Evolutionary conservation across 1,139 yeast species (phyloP).

Genomic region (Kurtzmaniella quercitrusa): DNA sequence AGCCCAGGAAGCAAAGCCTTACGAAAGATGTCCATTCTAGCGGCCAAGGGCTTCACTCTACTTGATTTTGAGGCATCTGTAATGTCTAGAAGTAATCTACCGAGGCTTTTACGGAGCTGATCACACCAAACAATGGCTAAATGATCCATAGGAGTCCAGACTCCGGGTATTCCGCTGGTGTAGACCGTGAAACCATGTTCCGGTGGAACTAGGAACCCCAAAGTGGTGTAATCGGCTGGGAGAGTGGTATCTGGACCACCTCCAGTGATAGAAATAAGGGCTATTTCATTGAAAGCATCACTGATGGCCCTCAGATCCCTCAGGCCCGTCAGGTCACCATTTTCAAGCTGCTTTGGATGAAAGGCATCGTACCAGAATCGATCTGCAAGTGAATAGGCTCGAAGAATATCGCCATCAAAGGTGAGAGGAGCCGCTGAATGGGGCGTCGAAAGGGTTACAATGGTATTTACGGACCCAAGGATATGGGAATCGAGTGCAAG

Average conservation of each 20-base stretch:
- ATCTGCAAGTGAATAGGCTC: constrained; percentile 70
- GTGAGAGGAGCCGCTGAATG: constrained; percentile 95
- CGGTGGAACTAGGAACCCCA: constrained; percentile 69
- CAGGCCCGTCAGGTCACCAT: no score
- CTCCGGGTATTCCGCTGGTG: constrained; percentile 82
- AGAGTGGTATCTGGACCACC: constrained; percentile 75
- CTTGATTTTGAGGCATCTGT: constrained; percentile 42
- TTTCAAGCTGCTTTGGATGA: constrained; percentile 8
- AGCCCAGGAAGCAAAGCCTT: constrained; percentile 54
- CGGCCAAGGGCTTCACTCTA: constrained; percentile 45
- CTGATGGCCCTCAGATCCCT: constrained; percentile 27
- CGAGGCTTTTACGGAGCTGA: constrained; percentile 67
- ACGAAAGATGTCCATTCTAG: constrained; percentile 58
- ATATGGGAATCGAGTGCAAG: constrained; percentile 73
- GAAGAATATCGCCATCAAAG: constrained; percentile 82
- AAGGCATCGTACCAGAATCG: constrained; percentile 75
- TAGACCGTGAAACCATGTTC: constrained; percentile 79
- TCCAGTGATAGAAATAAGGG: constrained; percentile 83
- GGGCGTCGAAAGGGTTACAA: constrained; percentile 86
- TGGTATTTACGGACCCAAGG: constrained; percentile 72
- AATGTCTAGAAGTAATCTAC: constrained; percentile 55
- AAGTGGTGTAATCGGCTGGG: constrained; percentile 89
- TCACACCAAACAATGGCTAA: constrained; percentile 97
- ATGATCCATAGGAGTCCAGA: constrained; percentile 96
- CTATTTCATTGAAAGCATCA: constrained; percentile 42